Base-by-base conservation (phyloP, 2,329 filamentous ascomycete species). In the Cercospora zeae-maydis region DNA sequence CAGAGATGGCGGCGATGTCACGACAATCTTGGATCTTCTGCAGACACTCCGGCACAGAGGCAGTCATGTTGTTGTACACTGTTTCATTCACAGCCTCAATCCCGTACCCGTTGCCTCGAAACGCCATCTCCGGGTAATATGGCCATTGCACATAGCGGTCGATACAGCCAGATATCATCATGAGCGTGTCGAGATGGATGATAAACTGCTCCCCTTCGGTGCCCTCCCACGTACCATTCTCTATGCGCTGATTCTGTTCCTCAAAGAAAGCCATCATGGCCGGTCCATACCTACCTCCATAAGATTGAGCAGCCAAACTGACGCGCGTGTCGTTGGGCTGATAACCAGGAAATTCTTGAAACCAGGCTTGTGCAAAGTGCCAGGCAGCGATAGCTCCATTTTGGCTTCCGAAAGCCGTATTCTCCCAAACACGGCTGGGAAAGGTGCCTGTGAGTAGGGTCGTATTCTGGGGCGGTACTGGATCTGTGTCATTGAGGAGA, bases 321-420 rank as follows among this genome's bases (percentile, higher is more conserved):
- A 86, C 77, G 3, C 81, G 80, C 62, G 85, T 82, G 63, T 87
- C 82, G 47, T 82, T 81, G 2, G 82, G 82, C 71, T 83, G 80
- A 70, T 89, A 88, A 31, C 81, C 79, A 0, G 85, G 86, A 62
- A 90, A 90, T 27, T 85, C 82, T 4, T 83, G 79, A 59, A 86
- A 85, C 79, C 87, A 90, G 1, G 81, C 80, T 36, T 87, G 84
- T 0, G 83, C 79, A 73, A 86, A 86, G 68, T 83, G 79, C 84
- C 84, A 86, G 4, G 86, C 74, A 8, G 82, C 80, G 64, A 80
- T 78, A n/a, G 82, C 84, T 30, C 82, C 80, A 68, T 82, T 82
- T 58, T 79, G 74, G 0, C 82, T 84, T 5, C 78, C 80, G 47
- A 82, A 83, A 0, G 83, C 80, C 2, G 80, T 79, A 1, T 75